These are phyloP conservation scores for Amanita thiersii DNA, from an alignment of 768 basidiomycete genomes.

Conservation along the genomic window DNA sequence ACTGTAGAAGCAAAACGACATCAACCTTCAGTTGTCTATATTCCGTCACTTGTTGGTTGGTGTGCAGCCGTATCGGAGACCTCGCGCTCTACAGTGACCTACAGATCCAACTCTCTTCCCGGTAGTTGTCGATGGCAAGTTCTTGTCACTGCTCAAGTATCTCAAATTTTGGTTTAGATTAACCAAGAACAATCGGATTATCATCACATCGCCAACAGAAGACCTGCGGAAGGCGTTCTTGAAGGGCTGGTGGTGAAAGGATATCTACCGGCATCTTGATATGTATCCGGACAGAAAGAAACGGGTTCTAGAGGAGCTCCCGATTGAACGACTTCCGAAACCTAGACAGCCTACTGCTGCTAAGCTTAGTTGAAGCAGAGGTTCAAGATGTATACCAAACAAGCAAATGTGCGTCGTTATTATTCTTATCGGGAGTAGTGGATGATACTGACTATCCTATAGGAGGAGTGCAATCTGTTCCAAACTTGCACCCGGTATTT, in stretches of 20 bases:
- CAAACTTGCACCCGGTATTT: too few relatives aligned
- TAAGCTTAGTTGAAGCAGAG: conserved; percentile 87
- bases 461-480: conserved; percentile 79
- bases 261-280: conserved; percentile 70
- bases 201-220: conserved; percentile 40
- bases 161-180: conserved; percentile 90
- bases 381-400: conserved; percentile 84
- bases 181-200: conserved; percentile 66
- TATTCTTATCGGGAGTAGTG: neutral
- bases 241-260: conserved; percentile 58
- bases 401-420: conserved; percentile 50
- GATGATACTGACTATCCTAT: conserved; percentile 11
- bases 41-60: conserved; percentile 85
- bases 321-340: conserved; percentile 83
- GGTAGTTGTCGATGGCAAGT: conserved; percentile 77
- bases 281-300: conserved; percentile 84
- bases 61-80: conserved; percentile 79
- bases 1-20: conserved; percentile 93
- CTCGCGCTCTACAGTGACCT: conserved; percentile 78
- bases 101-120: conserved; percentile 92
- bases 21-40: conserved; percentile 92
- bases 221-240: conserved; percentile 66
- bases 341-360: conserved; percentile 75
- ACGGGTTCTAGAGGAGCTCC: conserved; percentile 78
- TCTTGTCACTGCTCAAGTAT: conserved; percentile 65